These are phyloP conservation scores for Hyaloperonospora brassicae DNA, from an alignment of 352 stramenopile species.

Conservation along the genomic window DNA sequence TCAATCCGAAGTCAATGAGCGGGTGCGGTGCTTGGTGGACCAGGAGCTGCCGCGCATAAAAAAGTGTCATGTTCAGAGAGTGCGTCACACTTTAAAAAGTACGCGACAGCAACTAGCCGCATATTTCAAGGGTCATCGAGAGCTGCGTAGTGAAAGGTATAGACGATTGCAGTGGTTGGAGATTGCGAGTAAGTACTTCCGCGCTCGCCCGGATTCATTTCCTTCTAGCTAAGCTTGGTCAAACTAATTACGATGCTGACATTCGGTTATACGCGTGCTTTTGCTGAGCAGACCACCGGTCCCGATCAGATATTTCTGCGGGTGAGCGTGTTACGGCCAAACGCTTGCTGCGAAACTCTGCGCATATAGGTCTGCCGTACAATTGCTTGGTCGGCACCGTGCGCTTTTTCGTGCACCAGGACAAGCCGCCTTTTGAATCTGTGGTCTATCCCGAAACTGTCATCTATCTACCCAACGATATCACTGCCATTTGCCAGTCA, in stretches of 20 bases:
- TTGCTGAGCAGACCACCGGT: constrained; percentile 22
- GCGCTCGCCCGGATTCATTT: background rate
- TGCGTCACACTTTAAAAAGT: constrained; percentile 26
- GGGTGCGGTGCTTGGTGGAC: constrained; percentile 30
- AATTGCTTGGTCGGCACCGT: constrained; percentile 39
- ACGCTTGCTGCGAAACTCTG: constrained; percentile 16
- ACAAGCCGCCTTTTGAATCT: constrained; percentile 8
- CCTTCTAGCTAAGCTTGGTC: background rate
- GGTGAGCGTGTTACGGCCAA: constrained; percentile 31
- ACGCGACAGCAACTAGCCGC: constrained; percentile 28
- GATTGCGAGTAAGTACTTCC: constrained; percentile 22
- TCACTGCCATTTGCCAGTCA: constrained; percentile 38
- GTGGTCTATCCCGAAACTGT: constrained; percentile 47
- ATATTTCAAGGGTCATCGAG: constrained; percentile 18
- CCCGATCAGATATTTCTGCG: constrained; percentile 16
- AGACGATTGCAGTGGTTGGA: constrained; percentile 24
- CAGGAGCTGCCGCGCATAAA: constrained; percentile 28
- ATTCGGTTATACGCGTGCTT: background rate
- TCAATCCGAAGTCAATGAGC: constrained; percentile 25
- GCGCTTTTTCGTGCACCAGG: constrained; percentile 28
- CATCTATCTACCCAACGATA: constrained; percentile 35
- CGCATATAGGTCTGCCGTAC: constrained; percentile 9
- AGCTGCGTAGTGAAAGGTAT: constrained; percentile 22
- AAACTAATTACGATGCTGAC: background rate
- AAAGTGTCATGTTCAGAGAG: constrained; percentile 34